Evolutionary conservation across 768 basidiomycete genomes (phyloP).

Genomic region (Tricholoma saponaceum): DNA sequence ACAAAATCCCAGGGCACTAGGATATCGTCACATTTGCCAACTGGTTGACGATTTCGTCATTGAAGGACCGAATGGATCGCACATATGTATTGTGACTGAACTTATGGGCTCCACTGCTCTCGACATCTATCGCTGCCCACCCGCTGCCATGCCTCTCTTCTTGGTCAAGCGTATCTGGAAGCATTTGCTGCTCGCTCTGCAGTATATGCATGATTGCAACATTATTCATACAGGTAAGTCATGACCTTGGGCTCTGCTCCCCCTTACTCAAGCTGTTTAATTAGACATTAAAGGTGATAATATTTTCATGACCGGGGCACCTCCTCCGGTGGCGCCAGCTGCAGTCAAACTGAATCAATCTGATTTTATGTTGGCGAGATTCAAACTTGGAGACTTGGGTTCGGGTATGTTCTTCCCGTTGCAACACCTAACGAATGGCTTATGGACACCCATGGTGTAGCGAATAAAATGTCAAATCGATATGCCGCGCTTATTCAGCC

Average conservation of each 20-base stretch:
- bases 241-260: constrained; percentile 45
- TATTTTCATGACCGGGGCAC: background rate
- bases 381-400: background rate
- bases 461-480: too few species aligned
- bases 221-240: constrained; percentile 64
- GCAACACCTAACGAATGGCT: background rate
- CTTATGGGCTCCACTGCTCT: constrained; percentile 76
- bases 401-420: background rate
- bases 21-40: constrained; percentile 26
- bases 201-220: constrained; percentile 53
- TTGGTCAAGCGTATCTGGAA: constrained; percentile 54
- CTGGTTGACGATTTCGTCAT: constrained; percentile 71
- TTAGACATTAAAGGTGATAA: background rate
- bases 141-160: constrained; percentile 37
- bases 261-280: background rate
- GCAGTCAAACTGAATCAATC: background rate
- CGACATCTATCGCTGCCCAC: constrained; percentile 44
- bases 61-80: constrained; percentile 71
- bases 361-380: background rate
- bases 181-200: constrained; percentile 47
- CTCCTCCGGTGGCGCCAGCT: background rate
- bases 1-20: constrained; percentile 43
- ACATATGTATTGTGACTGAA: constrained; percentile 84
- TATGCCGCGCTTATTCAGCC: too few species aligned
- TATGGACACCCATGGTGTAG: background rate